Percentiles rank a stretch among this genome's conserved stretches.
These are phyloP conservation scores for Suhomyces maxii DNA, from an alignment of 1,139 yeast species.

Conservation along the genomic window DNA sequence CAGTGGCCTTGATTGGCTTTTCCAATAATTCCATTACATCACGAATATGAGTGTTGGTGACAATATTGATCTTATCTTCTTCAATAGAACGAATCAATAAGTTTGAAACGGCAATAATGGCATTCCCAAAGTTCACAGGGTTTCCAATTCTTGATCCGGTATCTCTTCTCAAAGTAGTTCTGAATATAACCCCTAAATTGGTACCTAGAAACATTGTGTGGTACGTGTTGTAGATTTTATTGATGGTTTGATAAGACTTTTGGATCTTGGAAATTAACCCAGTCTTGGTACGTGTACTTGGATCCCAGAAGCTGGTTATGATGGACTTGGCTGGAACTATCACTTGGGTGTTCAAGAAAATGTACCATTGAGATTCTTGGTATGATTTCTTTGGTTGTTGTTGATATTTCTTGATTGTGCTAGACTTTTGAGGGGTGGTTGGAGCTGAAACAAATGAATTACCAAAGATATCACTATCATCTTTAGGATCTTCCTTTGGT, in stretches of 20 bases:
- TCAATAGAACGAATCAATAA: slow-evolving; percentile 60
- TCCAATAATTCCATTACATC: slow-evolving; percentile 61
- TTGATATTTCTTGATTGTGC: slow-evolving; percentile 2
- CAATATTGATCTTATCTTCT: slow-evolving; percentile 56
- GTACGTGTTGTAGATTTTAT: slow-evolving; percentile 5
- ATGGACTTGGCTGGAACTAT: slow-evolving; percentile 16
- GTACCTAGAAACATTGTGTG: slow-evolving; percentile 15
- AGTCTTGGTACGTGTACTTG: background rate
- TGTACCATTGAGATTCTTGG: slow-evolving; percentile 8
- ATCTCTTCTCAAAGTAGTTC: slow-evolving; percentile 52
- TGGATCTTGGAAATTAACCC: background rate
- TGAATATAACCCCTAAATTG: slow-evolving; percentile 46
- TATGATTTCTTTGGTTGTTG: slow-evolving; percentile 1
- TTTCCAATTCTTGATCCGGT: slow-evolving; percentile 60
- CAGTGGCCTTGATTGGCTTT: slow-evolving; percentile 49
- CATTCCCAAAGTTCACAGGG: slow-evolving; percentile 61
- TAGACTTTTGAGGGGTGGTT: slow-evolving; percentile 6
- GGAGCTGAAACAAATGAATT: slow-evolving; percentile 18
- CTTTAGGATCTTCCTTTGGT: slow-evolving; percentile 11
- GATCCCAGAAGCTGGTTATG: slow-evolving; percentile 4
- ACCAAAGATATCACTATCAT: slow-evolving; percentile 34
- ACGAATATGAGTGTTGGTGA: slow-evolving; percentile 52
- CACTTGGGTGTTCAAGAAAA: slow-evolving; percentile 14
- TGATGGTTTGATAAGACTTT: background rate
- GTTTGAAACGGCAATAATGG: slow-evolving; percentile 61